Evolutionary conservation across 2,329 filamentous ascomycete species (phyloP), one percentile per base, ranked within the genome.

Genomic region (Stenocarpella maydis): DNA sequence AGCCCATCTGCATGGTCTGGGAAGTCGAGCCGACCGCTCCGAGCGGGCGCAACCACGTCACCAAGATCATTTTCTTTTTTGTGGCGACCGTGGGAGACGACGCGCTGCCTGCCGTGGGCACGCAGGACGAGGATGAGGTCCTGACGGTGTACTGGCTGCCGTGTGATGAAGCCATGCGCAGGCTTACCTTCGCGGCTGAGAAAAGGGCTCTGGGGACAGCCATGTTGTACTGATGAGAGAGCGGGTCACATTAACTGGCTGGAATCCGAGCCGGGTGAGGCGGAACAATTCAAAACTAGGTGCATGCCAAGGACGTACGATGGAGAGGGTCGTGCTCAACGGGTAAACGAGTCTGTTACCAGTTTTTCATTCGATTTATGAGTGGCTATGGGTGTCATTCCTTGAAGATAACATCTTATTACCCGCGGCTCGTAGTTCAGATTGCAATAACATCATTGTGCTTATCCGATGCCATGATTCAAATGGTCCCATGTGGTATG

Each of bases 61-160:
- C 52, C 64, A 83, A 83, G 76, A 76, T 79, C 14, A 78, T 82
- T 3, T 82, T 80, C 71, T 83, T 78, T 74, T 83, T 77, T 65
- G 80, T 79, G 2, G 82, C 81, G 9, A 74, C 74, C 45, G 49
- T 71, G 8, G 76, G 74, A 0, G 75, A 78, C 69, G 79, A 78
- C 10, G 68, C 67, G 4, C 41, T 60, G 4, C 74, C 74, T 4
- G 76, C 74, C 34, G 65, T 60, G 8, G 74, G 71, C 17, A 78
- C 76, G 6, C 77, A 76, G 66, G 77, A 81, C 49, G 67, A 71
- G 14, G 78, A 76, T 74, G 79, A 81, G 73, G 71, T 74, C 28
- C 68, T 78, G 10, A 65, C 73, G 26, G 67, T 74, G 0, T 69
- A 68, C 55, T 77, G 77, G 76, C 67, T 75, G 14, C 65, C 72